Evolutionary conservation across 257 asterid genomes (phyloP), one percentile per base, ranked within the genome.

Genomic region (Jasminum sambac): DNA sequence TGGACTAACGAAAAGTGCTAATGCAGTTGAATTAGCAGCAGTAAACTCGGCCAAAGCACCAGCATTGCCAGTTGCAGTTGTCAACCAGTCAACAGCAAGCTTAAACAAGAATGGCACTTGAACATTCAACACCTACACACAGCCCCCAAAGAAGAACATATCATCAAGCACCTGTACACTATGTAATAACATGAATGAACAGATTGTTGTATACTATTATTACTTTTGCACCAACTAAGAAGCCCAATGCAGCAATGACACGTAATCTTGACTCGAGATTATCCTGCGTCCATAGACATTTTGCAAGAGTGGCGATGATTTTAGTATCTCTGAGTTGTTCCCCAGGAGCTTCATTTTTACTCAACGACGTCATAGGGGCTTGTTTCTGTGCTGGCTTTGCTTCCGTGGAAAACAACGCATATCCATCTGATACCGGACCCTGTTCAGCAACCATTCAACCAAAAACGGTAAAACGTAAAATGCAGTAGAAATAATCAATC

Each of bases 41-140:
- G 85, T 81, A 71, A 95, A 95, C 80, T 84, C 91, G 5, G 98
- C 86, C 74, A 95, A 89, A 68, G 90, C 75, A 65, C 80, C 79
- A 11, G 99, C 84, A 77, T 82, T 89, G 68, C 98, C 96, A 2
- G 96, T 75, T 38, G 87, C 83, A 24, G 93, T 80, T 52, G 96
- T 79, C 69, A 95, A 76, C 96, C 96, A 89, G 77, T 95, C 99
- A 77, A 95, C 95, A n/a, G 99, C 91, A 42, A 91, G 84, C 87
- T 95, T 95, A 80, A 95, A 91, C 88, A 95, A 84, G 87, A 95
- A 89, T 8, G 99, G 99, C 70, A 91, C 99, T 86, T 95, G 99
- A 77, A 95, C 96, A 83, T 91, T 95, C 73, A 95, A 62, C 69
- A 95, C 99, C 99, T 95, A 83, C 74, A 76, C 67, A 79, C 39